phyloP scores from a whole-genome alignment of 2,329 filamentous ascomycete genomes.

The Polytolypa hystricis region DNA sequence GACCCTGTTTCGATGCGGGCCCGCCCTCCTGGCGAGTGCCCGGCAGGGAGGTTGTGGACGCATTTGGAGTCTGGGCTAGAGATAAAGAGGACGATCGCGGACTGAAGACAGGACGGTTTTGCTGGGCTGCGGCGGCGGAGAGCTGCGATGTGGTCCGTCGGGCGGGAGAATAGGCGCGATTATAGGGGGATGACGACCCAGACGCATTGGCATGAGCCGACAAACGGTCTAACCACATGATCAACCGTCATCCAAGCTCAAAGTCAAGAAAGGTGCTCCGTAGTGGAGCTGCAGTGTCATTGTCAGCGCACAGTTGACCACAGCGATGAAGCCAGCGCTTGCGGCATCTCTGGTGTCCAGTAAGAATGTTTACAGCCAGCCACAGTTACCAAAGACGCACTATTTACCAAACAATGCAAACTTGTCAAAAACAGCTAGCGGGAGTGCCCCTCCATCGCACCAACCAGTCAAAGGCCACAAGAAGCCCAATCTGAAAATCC shows the following conservation, averaged over 20 bases:
- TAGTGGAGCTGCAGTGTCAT: neutral
- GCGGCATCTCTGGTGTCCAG: too few species aligned
- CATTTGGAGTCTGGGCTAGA: conserved; percentile 56
- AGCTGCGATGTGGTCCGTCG: conserved; percentile 56
- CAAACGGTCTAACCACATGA: conserved; percentile 86
- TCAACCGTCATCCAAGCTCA: conserved; percentile 10
- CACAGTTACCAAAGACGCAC: conserved; percentile 3
- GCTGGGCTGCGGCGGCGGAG: conserved; percentile 54
- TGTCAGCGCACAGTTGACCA: neutral
- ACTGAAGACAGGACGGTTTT: conserved; percentile 55
- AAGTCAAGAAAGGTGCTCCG: neutral
- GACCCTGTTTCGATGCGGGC: conserved; percentile 51
- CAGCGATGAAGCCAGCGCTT: neutral
- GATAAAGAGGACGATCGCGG: conserved; percentile 70
- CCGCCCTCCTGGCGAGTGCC: conserved; percentile 57
- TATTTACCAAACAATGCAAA: conserved; percentile 6
- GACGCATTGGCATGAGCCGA: conserved; percentile 57
- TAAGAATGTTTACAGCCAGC: conserved; percentile 2
- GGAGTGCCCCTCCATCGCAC: conserved; percentile 6
- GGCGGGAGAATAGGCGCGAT: conserved; percentile 61
- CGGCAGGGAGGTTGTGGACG: conserved; percentile 66
- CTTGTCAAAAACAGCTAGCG: conserved; percentile 7
- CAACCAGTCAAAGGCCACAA: conserved; percentile 9
- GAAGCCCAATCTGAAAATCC: conserved; percentile 4
- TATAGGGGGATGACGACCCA: conserved; percentile 50